A percentile compares a stretch with the other conserved stretches of the same genome.
Evolutionary conservation across 2,329 filamentous ascomycete species (phyloP).

Genomic region (Pyrenophora tritici-repentis): DNA sequence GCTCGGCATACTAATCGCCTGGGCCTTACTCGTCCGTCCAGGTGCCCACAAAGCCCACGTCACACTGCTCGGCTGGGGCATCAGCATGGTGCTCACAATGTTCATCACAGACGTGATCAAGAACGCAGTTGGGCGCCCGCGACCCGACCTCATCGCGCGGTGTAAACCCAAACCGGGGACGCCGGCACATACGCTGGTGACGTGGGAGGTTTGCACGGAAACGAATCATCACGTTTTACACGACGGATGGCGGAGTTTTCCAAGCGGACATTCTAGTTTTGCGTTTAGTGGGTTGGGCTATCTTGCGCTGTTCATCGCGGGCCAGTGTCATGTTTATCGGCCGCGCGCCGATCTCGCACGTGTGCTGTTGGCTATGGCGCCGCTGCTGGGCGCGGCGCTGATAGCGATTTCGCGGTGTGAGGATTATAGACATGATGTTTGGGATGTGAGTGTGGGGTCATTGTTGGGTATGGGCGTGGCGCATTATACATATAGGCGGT

Average conservation of each 20-base stretch:
- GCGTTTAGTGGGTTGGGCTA: constrained; percentile 80
- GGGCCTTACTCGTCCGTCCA: constrained; percentile 66
- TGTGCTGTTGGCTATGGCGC: constrained; percentile 60
- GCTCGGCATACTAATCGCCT: constrained; percentile 66
- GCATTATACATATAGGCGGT: constrained; percentile 64
- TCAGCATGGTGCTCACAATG: constrained; percentile 72
- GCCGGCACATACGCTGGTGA: constrained; percentile 60
- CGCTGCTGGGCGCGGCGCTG: constrained; percentile 61
- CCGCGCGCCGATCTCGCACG: constrained; percentile 62
- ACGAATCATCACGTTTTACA: constrained; percentile 70
- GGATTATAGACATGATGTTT: constrained; percentile 68
- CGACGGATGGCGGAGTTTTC: constrained; percentile 84
- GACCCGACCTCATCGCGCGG: constrained; percentile 85
- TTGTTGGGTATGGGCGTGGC: constrained; percentile 60
- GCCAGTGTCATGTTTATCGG: constrained; percentile 65
- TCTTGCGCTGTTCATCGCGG: constrained; percentile 70
- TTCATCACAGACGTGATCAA: constrained; percentile 89
- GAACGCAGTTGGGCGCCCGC: constrained; percentile 80
- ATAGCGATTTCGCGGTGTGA: constrained; percentile 66
- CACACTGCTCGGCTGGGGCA: constrained; percentile 78
- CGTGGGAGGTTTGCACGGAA: constrained; percentile 74
- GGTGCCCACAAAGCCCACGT: constrained; percentile 81
- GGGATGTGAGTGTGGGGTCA: constrained; percentile 63
- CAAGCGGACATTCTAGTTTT: constrained; percentile 79
- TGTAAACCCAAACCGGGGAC: constrained; percentile 73